A percentile compares a stretch with the other conserved stretches of the same genome.
Conservation (phyloP, 345 rosid species). For the Raphanus sativus region DNA sequence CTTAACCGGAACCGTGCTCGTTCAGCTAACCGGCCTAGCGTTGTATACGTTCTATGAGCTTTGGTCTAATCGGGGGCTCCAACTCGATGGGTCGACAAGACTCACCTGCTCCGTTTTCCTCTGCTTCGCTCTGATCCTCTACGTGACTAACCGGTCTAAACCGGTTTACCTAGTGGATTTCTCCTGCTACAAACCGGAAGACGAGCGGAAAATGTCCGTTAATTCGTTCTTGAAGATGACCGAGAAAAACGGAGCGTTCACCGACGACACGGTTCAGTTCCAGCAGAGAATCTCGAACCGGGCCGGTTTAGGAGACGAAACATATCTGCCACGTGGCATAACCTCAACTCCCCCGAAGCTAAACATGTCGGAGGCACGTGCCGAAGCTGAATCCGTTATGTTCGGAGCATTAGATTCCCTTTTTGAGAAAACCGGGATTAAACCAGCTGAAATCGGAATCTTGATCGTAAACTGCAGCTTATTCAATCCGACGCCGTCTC, state of each 20-base stretch:
- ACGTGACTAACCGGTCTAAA: conserved; percentile 58
- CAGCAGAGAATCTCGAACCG: conserved; percentile 61
- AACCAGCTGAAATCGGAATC: conserved; percentile 59
- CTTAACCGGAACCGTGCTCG: conserved; percentile 43
- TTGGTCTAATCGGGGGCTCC: conserved; percentile 48
- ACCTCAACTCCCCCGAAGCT: conserved; percentile 62
- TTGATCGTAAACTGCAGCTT: conserved; percentile 83
- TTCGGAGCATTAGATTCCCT: conserved; percentile 65
- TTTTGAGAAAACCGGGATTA: conserved; percentile 56
- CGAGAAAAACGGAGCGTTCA: conserved; percentile 52
- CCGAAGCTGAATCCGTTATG: conserved; percentile 77
- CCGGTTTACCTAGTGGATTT: conserved; percentile 75
- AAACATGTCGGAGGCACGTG: conserved; percentile 70
- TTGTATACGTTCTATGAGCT: conserved; percentile 46
- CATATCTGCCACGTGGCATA: conserved; percentile 68
- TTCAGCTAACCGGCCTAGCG: conserved; percentile 55
- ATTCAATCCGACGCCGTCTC: conserved; percentile 76
- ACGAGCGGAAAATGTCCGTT: conserved; percentile 53
- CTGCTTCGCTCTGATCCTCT: conserved; percentile 48
- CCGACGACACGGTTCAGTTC: conserved; percentile 54
- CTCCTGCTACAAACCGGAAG: conserved; percentile 70
- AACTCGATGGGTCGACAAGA: conserved; percentile 38
- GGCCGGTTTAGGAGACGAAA: conserved; percentile 71
- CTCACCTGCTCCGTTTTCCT: conserved; percentile 44
- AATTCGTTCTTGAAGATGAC: conserved; percentile 61